Evolutionary conservation across 352 stramenopile genomes (phyloP), one percentile per base, ranked within the genome.

Genomic region (Pythium monospermum): DNA sequence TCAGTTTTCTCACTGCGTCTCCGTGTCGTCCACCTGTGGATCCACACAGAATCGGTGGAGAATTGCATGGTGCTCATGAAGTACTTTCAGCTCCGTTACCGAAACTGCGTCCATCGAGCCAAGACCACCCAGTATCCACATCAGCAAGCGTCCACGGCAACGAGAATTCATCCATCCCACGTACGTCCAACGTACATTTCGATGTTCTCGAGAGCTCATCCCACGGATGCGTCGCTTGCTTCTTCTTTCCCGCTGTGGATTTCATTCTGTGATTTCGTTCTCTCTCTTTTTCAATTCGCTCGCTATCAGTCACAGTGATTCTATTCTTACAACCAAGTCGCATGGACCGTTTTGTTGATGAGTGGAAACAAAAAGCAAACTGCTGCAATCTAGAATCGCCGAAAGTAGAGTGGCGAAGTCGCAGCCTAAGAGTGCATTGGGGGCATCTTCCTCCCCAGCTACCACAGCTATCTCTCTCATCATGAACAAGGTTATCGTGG

Each of bases 31-130:
- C 4, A 13, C n/a, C n/a, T 45, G 38, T 1, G 50, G 26, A 1
- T 76, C 56, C 0, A 57, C 48, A 26, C 69, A 85, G 32, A 85
- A 84, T 2, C 58, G 64, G 48, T 69, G 64, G 0, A 87, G 59
- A 3, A 51, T 72, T 11, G 46, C 44, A 23, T 87, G 59, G 21
- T 85, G 76, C 6, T 62, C 59, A 44, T 68, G 49, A 2, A 87
- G 50, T 5, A 77, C 57, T 33, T 68, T 35, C 8, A 87, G 46
- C 8, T 68, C 59, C 4, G 49, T 21, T 18, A 73, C 40, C 18
- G 61, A 61, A n/a, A 85, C 74, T 85, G 28, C 42, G 3, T n/a
- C 22, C 51, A 46, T 2, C 3, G 36, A 19, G 26, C 41, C 19
- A 31, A 13, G 3, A 38, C n/a, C n/a, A n/a, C n/a, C n/a, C n/a